These are phyloP conservation scores for Lachnellula cervina DNA, from an alignment of 2,329 filamentous ascomycete genomes.

Conservation along the genomic window DNA sequence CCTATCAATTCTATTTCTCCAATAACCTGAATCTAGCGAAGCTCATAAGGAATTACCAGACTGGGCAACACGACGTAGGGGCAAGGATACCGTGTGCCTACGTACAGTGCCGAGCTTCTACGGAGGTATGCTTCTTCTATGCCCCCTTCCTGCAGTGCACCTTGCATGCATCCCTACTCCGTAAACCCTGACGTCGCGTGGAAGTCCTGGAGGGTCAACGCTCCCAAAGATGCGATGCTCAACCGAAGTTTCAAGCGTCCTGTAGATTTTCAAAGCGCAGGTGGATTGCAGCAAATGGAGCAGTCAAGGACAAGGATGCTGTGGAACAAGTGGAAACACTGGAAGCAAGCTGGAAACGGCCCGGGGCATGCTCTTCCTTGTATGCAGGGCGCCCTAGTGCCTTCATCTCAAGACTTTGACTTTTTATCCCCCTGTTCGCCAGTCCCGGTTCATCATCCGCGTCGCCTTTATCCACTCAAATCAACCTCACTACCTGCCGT, in stretches of 20 bases:
- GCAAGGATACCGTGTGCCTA: not conserved
- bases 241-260: not conserved
- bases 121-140: not conserved
- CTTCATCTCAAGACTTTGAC: conserved; percentile 1
- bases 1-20: not conserved
- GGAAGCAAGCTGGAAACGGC: conserved; percentile 6
- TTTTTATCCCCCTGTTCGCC: not conserved
- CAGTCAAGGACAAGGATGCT: not conserved
- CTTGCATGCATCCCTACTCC: not conserved
- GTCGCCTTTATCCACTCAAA: not conserved
- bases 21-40: not conserved
- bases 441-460: not conserved
- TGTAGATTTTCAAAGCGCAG: not conserved
- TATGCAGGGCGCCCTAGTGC: not conserved
- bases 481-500: conserved; percentile 1
- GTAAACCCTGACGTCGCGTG: conserved; percentile 13
- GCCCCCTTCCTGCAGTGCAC: conserved; percentile 2
- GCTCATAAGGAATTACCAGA: not conserved
- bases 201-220: not conserved
- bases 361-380: not conserved
- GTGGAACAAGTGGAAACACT: conserved; percentile 10
- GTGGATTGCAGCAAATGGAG: not conserved
- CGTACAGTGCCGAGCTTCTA: not conserved
- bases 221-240: not conserved
- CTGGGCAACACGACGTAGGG: not conserved